Evolutionary conservation across 2,329 filamentous ascomycete genomes (phyloP), one percentile per base, ranked within the genome.

Genomic region (Claviceps pazoutovae): DNA sequence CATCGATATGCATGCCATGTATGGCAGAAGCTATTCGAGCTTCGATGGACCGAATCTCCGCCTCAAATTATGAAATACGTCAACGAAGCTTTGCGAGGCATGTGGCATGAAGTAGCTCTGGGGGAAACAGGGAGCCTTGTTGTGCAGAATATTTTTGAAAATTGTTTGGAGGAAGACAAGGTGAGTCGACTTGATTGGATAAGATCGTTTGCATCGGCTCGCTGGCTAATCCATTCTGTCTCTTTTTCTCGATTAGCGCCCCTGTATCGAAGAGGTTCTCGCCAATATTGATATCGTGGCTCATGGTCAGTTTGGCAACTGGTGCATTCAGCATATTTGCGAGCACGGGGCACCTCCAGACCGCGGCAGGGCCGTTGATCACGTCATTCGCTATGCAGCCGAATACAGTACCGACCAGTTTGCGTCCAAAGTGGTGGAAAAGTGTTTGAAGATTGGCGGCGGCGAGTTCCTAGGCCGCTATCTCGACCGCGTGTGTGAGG

Each of bases 341-440:
- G 93, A 98, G 68, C 93, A 98, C 64, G 91, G 94, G 49, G 85
- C 85, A 53, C 86, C 90, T 36, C 83, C 84, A 42, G 94, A 98
- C 68, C 90, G 91, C 61, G 91, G 85, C 68, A 85, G 90, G 59
- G 93, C 94, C 45, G 84, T 96, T 62, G 91, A 98, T 59, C 91
- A 97, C 67, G 91, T 98, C 62, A 85, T 98, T 58, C 84, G 84
- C 56, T 95, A 88, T 68, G 88, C 90, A 36, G 86, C 88, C 16
- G 90, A 96, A 69, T 98, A 97, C 71, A 97, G 91, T 69, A 96
- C 95, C 79, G 93, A 98, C 61, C 93, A 98, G 64, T 98, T 96
- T 65, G 94, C 93, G 44, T 98, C 93, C 54, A 98, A 98, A 70
- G 93, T 98, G 45, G 91, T 98, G 55, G 91, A 98, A 71, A 98